Evolutionary conservation across 192 early-diverging fungal species (phyloP).

Genomic region (Haplosporangium gracile): DNA sequence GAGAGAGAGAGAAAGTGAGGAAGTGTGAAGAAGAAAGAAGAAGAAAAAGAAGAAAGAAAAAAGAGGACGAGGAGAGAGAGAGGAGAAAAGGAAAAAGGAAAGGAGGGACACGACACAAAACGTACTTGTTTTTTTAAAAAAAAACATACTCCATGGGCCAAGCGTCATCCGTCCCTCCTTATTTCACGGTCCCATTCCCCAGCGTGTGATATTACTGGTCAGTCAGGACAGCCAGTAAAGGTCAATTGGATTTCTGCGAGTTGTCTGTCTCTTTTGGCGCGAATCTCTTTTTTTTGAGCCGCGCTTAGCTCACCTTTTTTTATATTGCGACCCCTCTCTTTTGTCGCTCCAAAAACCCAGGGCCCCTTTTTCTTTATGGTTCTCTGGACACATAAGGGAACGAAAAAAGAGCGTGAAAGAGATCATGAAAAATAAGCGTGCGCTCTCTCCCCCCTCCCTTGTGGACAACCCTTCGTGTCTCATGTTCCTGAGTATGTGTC

Average conservation of each 20-base stretch:
- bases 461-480: neutral
- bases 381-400: neutral
- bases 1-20: neutral
- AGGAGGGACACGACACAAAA: neutral
- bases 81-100: slow-evolving; percentile 1
- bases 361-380: slow-evolving; percentile 1
- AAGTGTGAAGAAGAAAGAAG: neutral
- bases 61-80: slow-evolving; percentile 6
- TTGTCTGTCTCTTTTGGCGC: neutral
- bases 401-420: neutral
- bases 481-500: too few relatives aligned
- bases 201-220: neutral
- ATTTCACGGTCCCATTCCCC: neutral
- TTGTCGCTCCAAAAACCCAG: neutral
- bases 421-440: neutral
- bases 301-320: neutral
- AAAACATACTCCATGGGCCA: neutral
- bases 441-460: neutral
- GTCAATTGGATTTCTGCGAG: neutral
- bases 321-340: neutral
- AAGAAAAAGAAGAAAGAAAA: slow-evolving; percentile 7
- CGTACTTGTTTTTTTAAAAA: neutral
- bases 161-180: neutral
- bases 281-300: neutral
- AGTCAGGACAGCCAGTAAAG: neutral